Conservation (phyloP, 192 early-diverging fungal genomes). For the Lunasporangiospora selenospora region DNA sequence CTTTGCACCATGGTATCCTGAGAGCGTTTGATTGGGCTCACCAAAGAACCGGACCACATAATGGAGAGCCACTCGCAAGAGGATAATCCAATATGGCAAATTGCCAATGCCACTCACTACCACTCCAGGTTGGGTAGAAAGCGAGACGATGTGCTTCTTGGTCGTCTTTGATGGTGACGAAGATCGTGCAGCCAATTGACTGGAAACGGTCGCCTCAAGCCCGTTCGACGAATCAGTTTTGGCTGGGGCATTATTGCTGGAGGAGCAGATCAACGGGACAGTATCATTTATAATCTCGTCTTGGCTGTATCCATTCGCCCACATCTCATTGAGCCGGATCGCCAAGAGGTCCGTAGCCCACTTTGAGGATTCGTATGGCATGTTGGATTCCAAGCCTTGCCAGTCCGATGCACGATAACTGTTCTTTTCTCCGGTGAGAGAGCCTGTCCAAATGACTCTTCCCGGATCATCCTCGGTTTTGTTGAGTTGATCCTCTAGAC, state of each 20-base stretch:
- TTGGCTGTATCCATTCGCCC: slow-evolving; percentile 24
- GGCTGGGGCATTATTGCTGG: too few relatives aligned
- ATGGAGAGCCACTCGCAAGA: slow-evolving; percentile 20
- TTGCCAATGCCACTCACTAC: slow-evolving; percentile 58
- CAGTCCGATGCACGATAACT: slow-evolving; percentile 52
- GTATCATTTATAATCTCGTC: too few relatives aligned
- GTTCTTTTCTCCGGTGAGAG: slow-evolving; percentile 44
- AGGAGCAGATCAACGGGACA: too few relatives aligned
- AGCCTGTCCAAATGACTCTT: slow-evolving; percentile 64
- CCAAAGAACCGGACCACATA: slow-evolving; percentile 49
- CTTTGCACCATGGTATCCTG: slow-evolving; percentile 53
- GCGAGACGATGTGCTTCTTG: slow-evolving; percentile 46
- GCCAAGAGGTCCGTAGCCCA: slow-evolving; percentile 57
- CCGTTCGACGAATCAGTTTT: too few relatives aligned
- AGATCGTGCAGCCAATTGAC: too few relatives aligned
- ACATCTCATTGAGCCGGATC: slow-evolving; percentile 45
- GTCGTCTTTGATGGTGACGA: slow-evolving; percentile 10
- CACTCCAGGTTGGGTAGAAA: slow-evolving; percentile 61
- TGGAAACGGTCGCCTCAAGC: too few relatives aligned
- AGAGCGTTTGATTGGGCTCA: slow-evolving; percentile 53
- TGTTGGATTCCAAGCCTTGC: slow-evolving; percentile 50
- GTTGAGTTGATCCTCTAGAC: slow-evolving; percentile 50
- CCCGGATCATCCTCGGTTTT: slow-evolving; percentile 48
- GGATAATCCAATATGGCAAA: slow-evolving; percentile 48
- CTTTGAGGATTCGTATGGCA: slow-evolving; percentile 65